Conservation (phyloP, 306 rosid species). For the Rosa multiflora region DNA sequence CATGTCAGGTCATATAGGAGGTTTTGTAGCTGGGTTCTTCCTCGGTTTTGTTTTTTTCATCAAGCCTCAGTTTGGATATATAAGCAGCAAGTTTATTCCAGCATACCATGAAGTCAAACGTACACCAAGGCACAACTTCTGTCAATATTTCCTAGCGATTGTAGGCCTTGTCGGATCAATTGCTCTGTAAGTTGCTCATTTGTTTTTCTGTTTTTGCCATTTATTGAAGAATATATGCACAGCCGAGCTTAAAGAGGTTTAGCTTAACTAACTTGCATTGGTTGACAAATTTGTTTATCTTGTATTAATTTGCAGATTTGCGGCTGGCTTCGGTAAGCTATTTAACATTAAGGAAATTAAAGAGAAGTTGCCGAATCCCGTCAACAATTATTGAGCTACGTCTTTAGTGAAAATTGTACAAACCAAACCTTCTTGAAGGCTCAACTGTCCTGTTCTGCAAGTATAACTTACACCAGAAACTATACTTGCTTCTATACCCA, state of each 20-base stretch:
- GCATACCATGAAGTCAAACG: slow-evolving; percentile 47
- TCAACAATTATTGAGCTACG: slow-evolving; percentile 8
- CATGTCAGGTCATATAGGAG: slow-evolving; percentile 91
- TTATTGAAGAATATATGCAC: not conserved
- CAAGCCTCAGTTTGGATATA: slow-evolving; percentile 81
- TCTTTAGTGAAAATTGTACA: not conserved
- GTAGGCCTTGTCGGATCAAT: slow-evolving; percentile 37
- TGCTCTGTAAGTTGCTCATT: slow-evolving; percentile 43
- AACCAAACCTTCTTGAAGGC: not conserved
- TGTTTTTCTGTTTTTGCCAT: not conserved
- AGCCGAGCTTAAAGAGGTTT: not conserved
- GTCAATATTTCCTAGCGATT: slow-evolving; percentile 56
- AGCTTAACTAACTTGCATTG: not conserved
- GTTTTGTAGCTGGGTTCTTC: slow-evolving; percentile 65
- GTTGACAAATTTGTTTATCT: slow-evolving; percentile 2
- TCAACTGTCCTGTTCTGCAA: slow-evolving; percentile 19
- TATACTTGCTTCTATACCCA: not conserved
- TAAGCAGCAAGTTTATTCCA: slow-evolving; percentile 56
- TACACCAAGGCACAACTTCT: slow-evolving; percentile 54
- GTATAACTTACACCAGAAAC: slow-evolving; percentile 14
- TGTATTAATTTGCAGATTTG: slow-evolving; percentile 44
- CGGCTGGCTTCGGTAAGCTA: slow-evolving; percentile 32
- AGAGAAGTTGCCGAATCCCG: not conserved
- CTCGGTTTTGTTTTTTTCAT: slow-evolving; percentile 76
- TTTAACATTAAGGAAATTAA: slow-evolving; percentile 18